phyloP scores from a whole-genome alignment of 2,329 filamentous ascomycete genomes.

The Curvularia spicifera region DNA sequence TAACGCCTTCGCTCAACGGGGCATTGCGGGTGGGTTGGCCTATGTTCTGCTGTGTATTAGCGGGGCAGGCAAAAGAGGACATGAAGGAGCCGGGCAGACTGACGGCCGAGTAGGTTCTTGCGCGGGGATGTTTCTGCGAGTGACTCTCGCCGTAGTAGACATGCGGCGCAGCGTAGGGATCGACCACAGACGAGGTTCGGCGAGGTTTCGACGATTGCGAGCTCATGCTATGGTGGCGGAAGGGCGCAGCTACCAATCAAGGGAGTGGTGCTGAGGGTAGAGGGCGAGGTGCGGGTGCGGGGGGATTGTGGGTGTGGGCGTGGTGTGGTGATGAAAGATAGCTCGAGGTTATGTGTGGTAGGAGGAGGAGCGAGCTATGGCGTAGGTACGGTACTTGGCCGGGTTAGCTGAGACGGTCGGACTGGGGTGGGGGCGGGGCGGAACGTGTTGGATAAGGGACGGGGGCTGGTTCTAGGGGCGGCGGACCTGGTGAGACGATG shows the following conservation, averaged over 20 bases:
- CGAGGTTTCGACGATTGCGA: slow-evolving; percentile 49
- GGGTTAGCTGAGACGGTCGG: slow-evolving; percentile 17
- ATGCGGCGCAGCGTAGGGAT: slow-evolving; percentile 64
- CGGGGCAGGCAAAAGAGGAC: neutral
- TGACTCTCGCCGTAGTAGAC: slow-evolving; percentile 66
- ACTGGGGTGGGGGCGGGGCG: slow-evolving; percentile 22
- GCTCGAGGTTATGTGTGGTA: neutral
- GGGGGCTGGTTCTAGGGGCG: slow-evolving; percentile 12
- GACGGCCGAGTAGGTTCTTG: slow-evolving; percentile 64
- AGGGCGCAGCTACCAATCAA: slow-evolving; percentile 22
- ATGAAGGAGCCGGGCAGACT: slow-evolving; percentile 30
- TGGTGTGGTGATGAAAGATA: slow-evolving; percentile 22
- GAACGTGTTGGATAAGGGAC: slow-evolving; percentile 25
- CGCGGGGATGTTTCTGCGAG: slow-evolving; percentile 54
- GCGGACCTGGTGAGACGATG: slow-evolving; percentile 21
- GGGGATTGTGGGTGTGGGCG: slow-evolving; percentile 9
- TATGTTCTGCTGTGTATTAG: slow-evolving; percentile 37
- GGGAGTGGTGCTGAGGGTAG: neutral
- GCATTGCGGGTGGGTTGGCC: slow-evolving; percentile 43
- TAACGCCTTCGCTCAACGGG: slow-evolving; percentile 32
- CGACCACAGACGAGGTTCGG: slow-evolving; percentile 53
- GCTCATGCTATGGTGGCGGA: slow-evolving; percentile 48
- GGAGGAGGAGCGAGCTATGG: slow-evolving; percentile 17
- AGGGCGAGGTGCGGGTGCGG: neutral
- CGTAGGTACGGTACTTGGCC: slow-evolving; percentile 17